phyloP scores from a whole-genome alignment of 2,329 filamentous ascomycete genomes.

The Sclerotinia minor region DNA sequence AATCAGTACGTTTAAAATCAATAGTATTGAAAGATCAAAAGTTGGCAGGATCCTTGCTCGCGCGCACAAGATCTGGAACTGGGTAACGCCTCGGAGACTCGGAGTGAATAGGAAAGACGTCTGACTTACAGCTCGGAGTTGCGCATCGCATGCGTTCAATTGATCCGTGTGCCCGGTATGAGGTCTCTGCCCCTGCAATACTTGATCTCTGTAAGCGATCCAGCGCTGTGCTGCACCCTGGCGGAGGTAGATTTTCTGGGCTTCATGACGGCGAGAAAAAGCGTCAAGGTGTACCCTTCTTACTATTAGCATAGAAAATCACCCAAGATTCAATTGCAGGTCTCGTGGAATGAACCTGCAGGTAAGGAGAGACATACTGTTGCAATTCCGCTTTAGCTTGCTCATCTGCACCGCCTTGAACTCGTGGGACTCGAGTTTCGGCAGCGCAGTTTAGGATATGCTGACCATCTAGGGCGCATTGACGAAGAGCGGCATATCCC shows the following conservation, averaged over 20 bases:
- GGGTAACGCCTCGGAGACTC: background rate
- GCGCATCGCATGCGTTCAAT: slow-evolving; percentile 56
- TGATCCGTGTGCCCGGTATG: slow-evolving; percentile 50
- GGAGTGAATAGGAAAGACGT: background rate
- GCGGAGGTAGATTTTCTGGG: slow-evolving; percentile 63
- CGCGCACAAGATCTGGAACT: background rate
- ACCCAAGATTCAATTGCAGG: slow-evolving; percentile 1
- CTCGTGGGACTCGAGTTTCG: slow-evolving; percentile 58
- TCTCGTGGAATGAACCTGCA: slow-evolving; percentile 21
- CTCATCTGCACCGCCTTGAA: slow-evolving; percentile 56
- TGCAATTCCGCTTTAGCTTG: slow-evolving; percentile 62
- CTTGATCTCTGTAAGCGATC: slow-evolving; percentile 54
- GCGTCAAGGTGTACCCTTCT: slow-evolving; percentile 59
- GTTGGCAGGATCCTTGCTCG: background rate
- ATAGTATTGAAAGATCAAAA: background rate
- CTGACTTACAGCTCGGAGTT: slow-evolving; percentile 56
- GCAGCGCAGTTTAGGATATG: slow-evolving; percentile 65
- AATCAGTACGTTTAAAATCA: background rate
- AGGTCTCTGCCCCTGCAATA: slow-evolving; percentile 55
- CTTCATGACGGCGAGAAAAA: slow-evolving; percentile 61
- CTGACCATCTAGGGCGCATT: slow-evolving; percentile 63
- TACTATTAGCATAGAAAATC: slow-evolving; percentile 6
- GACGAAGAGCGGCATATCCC: slow-evolving; percentile 61
- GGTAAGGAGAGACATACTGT: slow-evolving; percentile 51
- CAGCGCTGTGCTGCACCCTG: slow-evolving; percentile 61